Evolutionary conservation across 1,139 yeast genomes (phyloP).

Genomic region (Yamadazyma trypodendri): DNA sequence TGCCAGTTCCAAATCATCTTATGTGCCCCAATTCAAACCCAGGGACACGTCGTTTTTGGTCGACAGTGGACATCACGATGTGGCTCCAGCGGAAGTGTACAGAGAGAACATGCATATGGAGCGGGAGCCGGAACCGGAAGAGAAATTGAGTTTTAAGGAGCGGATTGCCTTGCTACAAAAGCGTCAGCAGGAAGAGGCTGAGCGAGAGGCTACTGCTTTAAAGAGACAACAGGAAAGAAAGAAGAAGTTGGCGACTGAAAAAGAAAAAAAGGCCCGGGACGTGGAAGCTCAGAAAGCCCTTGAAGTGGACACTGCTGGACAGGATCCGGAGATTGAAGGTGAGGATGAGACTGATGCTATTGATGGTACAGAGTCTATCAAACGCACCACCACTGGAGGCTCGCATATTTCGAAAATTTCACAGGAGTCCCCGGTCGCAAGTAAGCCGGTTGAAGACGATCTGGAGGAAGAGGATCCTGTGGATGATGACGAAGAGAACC

Average conservation of each 20-base stretch:
- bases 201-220: slow-evolving; percentile 62
- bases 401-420: no score
- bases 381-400: slow-evolving; percentile 2
- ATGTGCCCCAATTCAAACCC: slow-evolving; percentile 45
- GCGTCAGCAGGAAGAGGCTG: slow-evolving; percentile 79
- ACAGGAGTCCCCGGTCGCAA: no score
- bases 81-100: slow-evolving; percentile 15
- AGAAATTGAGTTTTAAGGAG: slow-evolving; percentile 75
- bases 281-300: neutral
- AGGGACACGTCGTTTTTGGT: slow-evolving; percentile 38
- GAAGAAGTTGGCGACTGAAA: slow-evolving; percentile 22
- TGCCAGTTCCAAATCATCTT: slow-evolving; percentile 43
- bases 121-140: slow-evolving; percentile 29
- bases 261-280: slow-evolving; percentile 3
- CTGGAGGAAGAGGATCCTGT: slow-evolving; percentile 14
- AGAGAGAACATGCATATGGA: slow-evolving; percentile 29
- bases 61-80: slow-evolving; percentile 26
- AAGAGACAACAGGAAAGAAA: slow-evolving; percentile 58
- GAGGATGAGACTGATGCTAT: neutral
- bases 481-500: slow-evolving; percentile 74
- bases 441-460: neutral
- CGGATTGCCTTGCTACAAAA: slow-evolving; percentile 82
- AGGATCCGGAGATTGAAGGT: neutral
- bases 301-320: neutral
- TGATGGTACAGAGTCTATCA: neutral